Percentiles rank a stretch among this genome's conserved stretches.
phyloP scores from a whole-genome alignment of 2,329 filamentous ascomycete species.

The Claviceps pazoutovae region DNA sequence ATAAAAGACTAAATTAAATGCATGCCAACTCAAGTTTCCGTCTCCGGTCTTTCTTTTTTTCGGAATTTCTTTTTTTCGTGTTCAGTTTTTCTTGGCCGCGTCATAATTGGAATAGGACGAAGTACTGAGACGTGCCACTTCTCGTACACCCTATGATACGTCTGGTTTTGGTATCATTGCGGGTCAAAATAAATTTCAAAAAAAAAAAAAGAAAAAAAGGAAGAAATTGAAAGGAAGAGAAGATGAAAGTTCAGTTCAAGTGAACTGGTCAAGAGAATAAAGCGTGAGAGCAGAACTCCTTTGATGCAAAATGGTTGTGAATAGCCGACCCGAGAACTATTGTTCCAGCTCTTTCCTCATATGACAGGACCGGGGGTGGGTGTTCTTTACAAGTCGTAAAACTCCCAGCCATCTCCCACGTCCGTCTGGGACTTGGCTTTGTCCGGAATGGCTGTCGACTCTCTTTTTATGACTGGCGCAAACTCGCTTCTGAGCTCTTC shows the following conservation, averaged over 20 bases:
- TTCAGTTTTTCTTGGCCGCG: neutral
- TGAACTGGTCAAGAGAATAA: neutral
- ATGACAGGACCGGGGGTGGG: neutral
- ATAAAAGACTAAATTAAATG: neutral
- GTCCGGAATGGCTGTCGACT: slow-evolving; percentile 11
- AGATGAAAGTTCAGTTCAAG: neutral
- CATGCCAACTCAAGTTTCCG: neutral
- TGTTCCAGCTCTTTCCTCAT: neutral
- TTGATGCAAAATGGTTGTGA: neutral
- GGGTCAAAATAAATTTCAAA: slow-evolving; percentile 2
- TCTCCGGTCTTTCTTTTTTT: neutral
- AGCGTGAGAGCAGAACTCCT: neutral
- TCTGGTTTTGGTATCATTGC: slow-evolving; percentile 15
- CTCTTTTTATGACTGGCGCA: slow-evolving; percentile 23
- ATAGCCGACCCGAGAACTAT: neutral
- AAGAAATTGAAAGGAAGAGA: neutral
- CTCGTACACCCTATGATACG: slow-evolving; percentile 6
- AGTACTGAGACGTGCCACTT: slow-evolving; percentile 1
- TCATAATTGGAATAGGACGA: neutral
- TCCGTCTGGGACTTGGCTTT: slow-evolving; percentile 13
- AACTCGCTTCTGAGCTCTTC: slow-evolving; percentile 52
- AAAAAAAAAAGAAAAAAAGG: neutral
- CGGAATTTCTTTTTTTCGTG: neutral
- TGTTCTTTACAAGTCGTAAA: slow-evolving; percentile 41
- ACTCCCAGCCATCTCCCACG: slow-evolving; percentile 46